Evolutionary conservation across 345 rosid species (phyloP), one percentile per base, ranked within the genome.

Genomic region (Orychophragmus violaceus): DNA sequence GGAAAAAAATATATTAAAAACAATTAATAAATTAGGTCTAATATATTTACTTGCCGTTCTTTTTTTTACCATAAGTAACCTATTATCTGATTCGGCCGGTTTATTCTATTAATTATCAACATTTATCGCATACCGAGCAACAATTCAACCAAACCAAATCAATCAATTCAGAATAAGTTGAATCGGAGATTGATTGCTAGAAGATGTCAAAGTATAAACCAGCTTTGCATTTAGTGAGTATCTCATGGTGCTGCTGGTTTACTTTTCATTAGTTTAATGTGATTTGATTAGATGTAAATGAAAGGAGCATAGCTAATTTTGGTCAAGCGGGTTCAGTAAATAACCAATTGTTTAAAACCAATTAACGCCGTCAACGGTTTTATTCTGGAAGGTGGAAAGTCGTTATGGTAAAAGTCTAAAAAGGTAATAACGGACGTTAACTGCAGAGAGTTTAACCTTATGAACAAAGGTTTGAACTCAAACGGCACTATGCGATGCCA

Each of bases 31-130:
- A n/a, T n/a, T n/a, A n/a, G n/a, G n/a, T n/a, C n/a, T n/a, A 30
- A 62, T 57, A 45, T n/a, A 44, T 33, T 32, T 81, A 78, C 39
- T 59, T 39, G 63, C 82, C 92, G 84, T 81, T 82, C 39, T 35
- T 65, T 69, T 50, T 72, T 69, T 50, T 72, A 37, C 64, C 70
- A 9, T 46, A 19, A 6, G 44, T 71, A 64, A 56, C 54, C 66
- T 72, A 63, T 27, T 55, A 10, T 37, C 45, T 39, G 5, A 59
- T 61, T 66, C 56, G 62, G 11, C 7, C 72, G 77, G 77, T 66
- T 50, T 58, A 57, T 8, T 35, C 36, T n/a, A 11, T 11, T 22
- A 22, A 14, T 13, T 14, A 12, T 2, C 8, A 33, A 12, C 60
- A 32, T 5, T 52, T 35, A 29, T 55, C 21, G n/a, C 22, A 27